Percentiles rank a stretch among this genome's conserved stretches.
These are phyloP conservation scores for Neoboletus subvelutipes DNA, from an alignment of 768 basidiomycete genomes.

Conservation along the genomic window DNA sequence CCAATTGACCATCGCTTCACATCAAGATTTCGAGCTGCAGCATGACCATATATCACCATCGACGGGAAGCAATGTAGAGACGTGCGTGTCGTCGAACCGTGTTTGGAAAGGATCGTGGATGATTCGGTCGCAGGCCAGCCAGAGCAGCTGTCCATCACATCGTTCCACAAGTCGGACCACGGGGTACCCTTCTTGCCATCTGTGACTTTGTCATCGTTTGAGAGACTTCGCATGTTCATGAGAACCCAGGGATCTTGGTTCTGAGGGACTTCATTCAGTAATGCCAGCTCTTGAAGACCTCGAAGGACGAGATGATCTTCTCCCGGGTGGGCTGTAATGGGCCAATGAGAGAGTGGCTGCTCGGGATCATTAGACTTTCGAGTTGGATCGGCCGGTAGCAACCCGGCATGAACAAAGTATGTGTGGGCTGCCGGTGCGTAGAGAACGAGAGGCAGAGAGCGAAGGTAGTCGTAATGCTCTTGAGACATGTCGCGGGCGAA, in stretches of 20 bases:
- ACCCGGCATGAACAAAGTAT: conserved; percentile 80
- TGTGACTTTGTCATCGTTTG: conserved; percentile 37
- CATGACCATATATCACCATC: conserved; percentile 86
- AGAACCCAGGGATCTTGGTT: conserved; percentile 77
- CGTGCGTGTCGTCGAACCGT: conserved; percentile 11
- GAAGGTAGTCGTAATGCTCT: conserved; percentile 68
- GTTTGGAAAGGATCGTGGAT: neutral
- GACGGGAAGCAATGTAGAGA: conserved; percentile 64
- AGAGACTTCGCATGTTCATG: conserved; percentile 41
- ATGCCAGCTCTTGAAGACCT: conserved; percentile 59
- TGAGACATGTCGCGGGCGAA: conserved; percentile 68
- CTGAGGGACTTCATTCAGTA: conserved; percentile 70
- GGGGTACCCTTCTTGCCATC: conserved; percentile 49
- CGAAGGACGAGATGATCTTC: conserved; percentile 39
- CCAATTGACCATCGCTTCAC: conserved; percentile 83
- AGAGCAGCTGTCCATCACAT: conserved; percentile 55
- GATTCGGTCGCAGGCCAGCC: conserved; percentile 40
- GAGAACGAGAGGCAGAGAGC: conserved; percentile 68
- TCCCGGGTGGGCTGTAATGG: conserved; percentile 33
- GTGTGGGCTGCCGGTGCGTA: conserved; percentile 75
- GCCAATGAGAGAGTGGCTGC: conserved; percentile 75
- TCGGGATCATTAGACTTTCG: conserved; percentile 45
- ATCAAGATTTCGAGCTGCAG: conserved; percentile 77
- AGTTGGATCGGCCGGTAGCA: conserved; percentile 70
- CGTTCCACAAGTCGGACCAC: conserved; percentile 78